Conservation (phyloP, 768 basidiomycete species). For the Rhizopogon rudus region DNA sequence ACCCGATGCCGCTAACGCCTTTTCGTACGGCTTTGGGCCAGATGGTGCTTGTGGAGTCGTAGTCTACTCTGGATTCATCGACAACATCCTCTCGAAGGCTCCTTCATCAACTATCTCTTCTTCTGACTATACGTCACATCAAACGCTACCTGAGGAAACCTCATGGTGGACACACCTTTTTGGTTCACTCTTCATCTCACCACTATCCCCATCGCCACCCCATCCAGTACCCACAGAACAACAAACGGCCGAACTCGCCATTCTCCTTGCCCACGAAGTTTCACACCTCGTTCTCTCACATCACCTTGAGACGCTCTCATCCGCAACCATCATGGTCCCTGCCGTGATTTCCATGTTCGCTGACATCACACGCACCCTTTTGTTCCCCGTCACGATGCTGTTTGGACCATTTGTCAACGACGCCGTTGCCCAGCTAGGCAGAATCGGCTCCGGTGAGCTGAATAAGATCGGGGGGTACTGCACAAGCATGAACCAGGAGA, state of each 20-base stretch:
- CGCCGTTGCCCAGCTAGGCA: conserved; percentile 77
- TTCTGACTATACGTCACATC: conserved; percentile 12
- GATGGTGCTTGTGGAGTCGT: conserved; percentile 92
- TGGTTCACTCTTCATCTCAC: conserved; percentile 34
- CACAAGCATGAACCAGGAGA: conserved; percentile 78
- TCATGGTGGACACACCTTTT: conserved; percentile 49
- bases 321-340: conserved; percentile 76
- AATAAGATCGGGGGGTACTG: conserved; percentile 69
- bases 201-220: conserved; percentile 22
- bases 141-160: conserved; percentile 13
- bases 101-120: conserved; percentile 24
- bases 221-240: conserved; percentile 64
- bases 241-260: conserved; percentile 85
- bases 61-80: conserved; percentile 89
- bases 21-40: conserved; percentile 93
- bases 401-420: conserved; percentile 96
- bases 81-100: conserved; percentile 66
- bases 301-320: conserved; percentile 89
- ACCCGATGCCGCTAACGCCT: conserved; percentile 82
- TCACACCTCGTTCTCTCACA: conserved; percentile 88
- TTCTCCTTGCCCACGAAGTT: conserved; percentile 90
- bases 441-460: conserved; percentile 72
- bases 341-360: conserved; percentile 70
- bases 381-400: conserved; percentile 88
- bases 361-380: conserved; percentile 70